These are phyloP conservation scores for Poronia punctata DNA, from an alignment of 495 filamentous ascomycete genomes.

Conservation along the genomic window DNA sequence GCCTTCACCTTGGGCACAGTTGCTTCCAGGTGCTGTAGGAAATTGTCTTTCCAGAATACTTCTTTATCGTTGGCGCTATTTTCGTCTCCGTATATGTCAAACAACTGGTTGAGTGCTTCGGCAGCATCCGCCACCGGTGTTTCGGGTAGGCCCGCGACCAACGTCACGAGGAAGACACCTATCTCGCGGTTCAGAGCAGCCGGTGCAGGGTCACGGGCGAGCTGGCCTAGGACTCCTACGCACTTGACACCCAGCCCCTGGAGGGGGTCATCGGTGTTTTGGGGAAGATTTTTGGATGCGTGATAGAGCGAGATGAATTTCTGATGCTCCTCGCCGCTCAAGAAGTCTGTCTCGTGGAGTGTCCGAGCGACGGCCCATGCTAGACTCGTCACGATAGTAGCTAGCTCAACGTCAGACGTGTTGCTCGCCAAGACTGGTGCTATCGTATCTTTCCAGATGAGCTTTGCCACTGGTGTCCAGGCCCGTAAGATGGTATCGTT, in stretches of 20 bases:
- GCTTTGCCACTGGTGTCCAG: slow-evolving; percentile 44
- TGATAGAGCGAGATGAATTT: slow-evolving; percentile 57
- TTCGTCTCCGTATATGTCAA: slow-evolving; percentile 57
- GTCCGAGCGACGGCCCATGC: slow-evolving; percentile 54
- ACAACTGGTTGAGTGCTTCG: slow-evolving; percentile 54
- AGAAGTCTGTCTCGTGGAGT: slow-evolving; percentile 38
- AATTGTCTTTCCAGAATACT: slow-evolving; percentile 55
- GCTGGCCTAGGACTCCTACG: slow-evolving; percentile 52
- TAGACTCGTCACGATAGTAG: slow-evolving; percentile 50
- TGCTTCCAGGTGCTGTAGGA: slow-evolving; percentile 49
- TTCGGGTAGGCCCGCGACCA: slow-evolving; percentile 37
- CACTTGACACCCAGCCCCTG: slow-evolving; percentile 51
- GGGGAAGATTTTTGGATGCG: slow-evolving; percentile 34
- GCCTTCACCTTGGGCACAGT: slow-evolving; percentile 41
- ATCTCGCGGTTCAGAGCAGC: slow-evolving; percentile 46
- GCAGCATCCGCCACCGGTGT: slow-evolving; percentile 43
- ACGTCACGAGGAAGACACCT: slow-evolving; percentile 51
- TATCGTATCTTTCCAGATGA: slow-evolving; percentile 47
- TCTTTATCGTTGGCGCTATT: slow-evolving; percentile 45
- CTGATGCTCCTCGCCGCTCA: slow-evolving; percentile 41
- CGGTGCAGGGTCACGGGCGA: slow-evolving; percentile 42
- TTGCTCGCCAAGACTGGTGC: slow-evolving; percentile 46
- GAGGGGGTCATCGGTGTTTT: slow-evolving; percentile 36
- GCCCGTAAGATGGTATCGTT: slow-evolving; percentile 33
- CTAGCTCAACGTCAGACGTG: slow-evolving; percentile 52